Percentiles rank a stretch among this genome's conserved stretches.
Conservation (phyloP, 192 early-diverging fungal species). For the Dimargaris verticillata region DNA sequence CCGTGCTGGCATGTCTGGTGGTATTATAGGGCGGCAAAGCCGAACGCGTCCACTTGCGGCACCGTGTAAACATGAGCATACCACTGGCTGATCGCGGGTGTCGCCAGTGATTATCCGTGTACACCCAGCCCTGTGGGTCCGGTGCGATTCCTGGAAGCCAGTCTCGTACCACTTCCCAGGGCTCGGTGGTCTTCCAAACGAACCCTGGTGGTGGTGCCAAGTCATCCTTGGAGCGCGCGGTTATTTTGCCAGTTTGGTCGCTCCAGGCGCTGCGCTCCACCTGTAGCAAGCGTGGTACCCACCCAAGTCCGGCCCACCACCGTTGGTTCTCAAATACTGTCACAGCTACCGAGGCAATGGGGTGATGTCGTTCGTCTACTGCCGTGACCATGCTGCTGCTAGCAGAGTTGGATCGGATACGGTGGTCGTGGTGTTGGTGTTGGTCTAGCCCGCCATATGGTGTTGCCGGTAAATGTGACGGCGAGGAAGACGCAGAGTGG, state of each 20-base stretch:
- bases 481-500: too few relatives aligned
- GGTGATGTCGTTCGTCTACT: too few relatives aligned
- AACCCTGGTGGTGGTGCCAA: constrained; percentile 37
- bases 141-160: constrained; percentile 23
- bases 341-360: constrained; percentile 15
- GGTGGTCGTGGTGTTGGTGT: too few relatives aligned
- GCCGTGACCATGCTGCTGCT: too few relatives aligned
- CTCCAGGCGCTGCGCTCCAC: constrained; percentile 48
- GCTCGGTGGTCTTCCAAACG: constrained; percentile 31
- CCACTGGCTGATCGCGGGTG: constrained; percentile 24
- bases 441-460: too few relatives aligned
- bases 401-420: too few relatives aligned
- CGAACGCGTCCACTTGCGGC: constrained; percentile 37
- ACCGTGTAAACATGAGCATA: constrained; percentile 37
- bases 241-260: constrained; percentile 38
- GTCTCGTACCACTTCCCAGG: constrained; percentile 37
- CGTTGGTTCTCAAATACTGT: constrained; percentile 56
- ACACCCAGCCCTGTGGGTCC: constrained; percentile 46
- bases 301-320: constrained; percentile 63
- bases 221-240: constrained; percentile 30
- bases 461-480: too few relatives aligned
- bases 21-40: too few relatives aligned
- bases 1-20: too few relatives aligned
- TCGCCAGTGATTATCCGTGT: constrained; percentile 51
- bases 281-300: constrained; percentile 43